These are phyloP conservation scores for Bretziella fagacearum DNA, from an alignment of 2,329 filamentous ascomycete species.

Conservation along the genomic window DNA sequence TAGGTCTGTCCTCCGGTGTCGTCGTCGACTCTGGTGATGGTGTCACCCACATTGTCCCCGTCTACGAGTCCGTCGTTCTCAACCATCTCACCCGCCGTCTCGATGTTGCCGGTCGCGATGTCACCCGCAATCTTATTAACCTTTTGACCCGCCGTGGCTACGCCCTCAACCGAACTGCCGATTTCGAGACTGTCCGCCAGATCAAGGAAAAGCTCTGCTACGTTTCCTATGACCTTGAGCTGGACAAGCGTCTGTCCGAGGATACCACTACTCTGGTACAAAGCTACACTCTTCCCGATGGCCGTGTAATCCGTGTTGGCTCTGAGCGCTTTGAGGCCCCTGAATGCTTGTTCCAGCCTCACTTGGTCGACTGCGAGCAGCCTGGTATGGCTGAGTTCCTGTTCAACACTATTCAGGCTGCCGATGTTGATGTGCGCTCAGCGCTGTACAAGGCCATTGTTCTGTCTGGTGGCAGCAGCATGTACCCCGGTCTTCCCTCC, in stretches of 20 bases:
- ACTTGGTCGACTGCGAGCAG: slow-evolving; percentile 93
- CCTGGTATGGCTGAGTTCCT: slow-evolving; percentile 92
- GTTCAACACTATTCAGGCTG: slow-evolving; percentile 95
- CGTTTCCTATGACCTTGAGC: slow-evolving; percentile 90
- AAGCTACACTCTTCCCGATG: slow-evolving; percentile 92
- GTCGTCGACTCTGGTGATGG: slow-evolving; percentile 97
- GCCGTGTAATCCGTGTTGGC: slow-evolving; percentile 86
- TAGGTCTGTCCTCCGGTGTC: slow-evolving; percentile 79
- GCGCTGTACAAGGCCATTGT: slow-evolving; percentile 96
- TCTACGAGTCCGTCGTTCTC: slow-evolving; percentile 94
- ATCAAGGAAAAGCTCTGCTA: slow-evolving; percentile 99
- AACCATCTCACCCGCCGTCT: slow-evolving; percentile 90
- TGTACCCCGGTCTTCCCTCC: slow-evolving; percentile 93
- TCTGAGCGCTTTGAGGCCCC: slow-evolving; percentile 96
- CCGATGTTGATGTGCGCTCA: slow-evolving; percentile 85
- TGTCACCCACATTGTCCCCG: slow-evolving; percentile 95
- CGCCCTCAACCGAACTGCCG: slow-evolving; percentile 90
- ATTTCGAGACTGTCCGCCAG: slow-evolving; percentile 96
- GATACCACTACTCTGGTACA: slow-evolving; percentile 95
- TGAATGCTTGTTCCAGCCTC: slow-evolving; percentile 96
- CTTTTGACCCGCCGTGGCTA: slow-evolving; percentile 87
- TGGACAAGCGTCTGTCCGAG: slow-evolving; percentile 90
- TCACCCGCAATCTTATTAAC: slow-evolving; percentile 95
- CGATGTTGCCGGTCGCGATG: slow-evolving; percentile 90
- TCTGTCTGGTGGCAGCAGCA: slow-evolving; percentile 89